Percentiles rank a stretch among this genome's conserved stretches.
Evolutionary conservation across 805 yeast species (phyloP).

Genomic region (Naumovozyma dairenensis): DNA sequence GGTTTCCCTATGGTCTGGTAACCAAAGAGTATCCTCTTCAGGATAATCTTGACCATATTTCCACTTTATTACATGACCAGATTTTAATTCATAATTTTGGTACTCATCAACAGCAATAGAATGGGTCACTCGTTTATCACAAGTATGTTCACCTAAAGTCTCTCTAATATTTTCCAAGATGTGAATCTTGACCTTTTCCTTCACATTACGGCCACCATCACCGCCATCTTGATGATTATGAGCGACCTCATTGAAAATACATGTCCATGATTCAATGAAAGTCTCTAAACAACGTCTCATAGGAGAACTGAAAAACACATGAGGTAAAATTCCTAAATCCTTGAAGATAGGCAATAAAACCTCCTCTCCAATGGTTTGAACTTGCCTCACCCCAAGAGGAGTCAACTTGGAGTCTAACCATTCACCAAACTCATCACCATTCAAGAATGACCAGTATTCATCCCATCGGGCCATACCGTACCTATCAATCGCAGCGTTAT

Average conservation of each 20-base stretch:
- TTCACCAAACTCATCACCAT: conserved; percentile 44
- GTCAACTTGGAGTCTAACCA: conserved; percentile 50
- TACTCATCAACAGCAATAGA: conserved; percentile 12
- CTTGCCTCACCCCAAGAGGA: conserved; percentile 45
- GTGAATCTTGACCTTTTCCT: conserved; percentile 16
- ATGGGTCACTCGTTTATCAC: conserved; percentile 42
- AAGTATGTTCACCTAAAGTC: conserved; percentile 48
- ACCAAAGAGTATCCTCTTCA: conserved; percentile 42
- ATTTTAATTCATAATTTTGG: conserved; percentile 8
- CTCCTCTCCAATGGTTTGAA: conserved; percentile 32
- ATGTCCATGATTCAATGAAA: conserved; percentile 43
- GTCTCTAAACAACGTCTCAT: conserved; percentile 57
- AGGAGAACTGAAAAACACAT: conserved; percentile 49
- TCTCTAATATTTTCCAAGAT: conserved; percentile 44
- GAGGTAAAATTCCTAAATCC: conserved; percentile 48
- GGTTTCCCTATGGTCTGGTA: conserved; percentile 39
- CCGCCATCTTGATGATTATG: conserved; percentile 29
- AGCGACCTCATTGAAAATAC: conserved; percentile 23
- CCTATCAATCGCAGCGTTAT: conserved; percentile 43
- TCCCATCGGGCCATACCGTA: conserved; percentile 55
- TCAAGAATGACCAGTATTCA: conserved; percentile 39
- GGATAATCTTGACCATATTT: conserved; percentile 38
- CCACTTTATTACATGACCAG: conserved; percentile 31
- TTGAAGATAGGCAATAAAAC: conserved; percentile 15
- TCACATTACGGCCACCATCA: conserved; percentile 1